These are phyloP conservation scores for Fusarium beomiforme DNA, from an alignment of 2,329 filamentous ascomycete species.

Conservation along the genomic window DNA sequence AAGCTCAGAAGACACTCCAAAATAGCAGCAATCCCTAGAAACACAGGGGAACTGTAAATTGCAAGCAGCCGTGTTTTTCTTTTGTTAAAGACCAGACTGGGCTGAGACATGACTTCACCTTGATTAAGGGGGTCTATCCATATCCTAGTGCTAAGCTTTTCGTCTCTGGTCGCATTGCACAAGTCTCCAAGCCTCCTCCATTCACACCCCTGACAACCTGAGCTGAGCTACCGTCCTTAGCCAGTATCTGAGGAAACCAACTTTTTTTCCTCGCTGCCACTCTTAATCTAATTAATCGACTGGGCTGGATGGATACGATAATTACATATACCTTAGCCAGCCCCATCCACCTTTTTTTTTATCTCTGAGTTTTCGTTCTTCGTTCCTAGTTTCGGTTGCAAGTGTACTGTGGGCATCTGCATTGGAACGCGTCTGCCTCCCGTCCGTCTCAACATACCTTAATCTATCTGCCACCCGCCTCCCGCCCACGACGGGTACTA, in stretches of 20 bases:
- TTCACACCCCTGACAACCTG: conserved; percentile 28
- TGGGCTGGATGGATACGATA: not conserved
- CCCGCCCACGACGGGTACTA: conserved; percentile 13
- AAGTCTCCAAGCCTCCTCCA: conserved; percentile 12
- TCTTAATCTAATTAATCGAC: not conserved
- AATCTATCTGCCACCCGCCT: conserved; percentile 37
- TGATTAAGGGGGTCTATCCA: conserved; percentile 30
- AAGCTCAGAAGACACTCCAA: not conserved
- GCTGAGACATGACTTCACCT: conserved; percentile 46
- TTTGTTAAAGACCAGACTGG: not conserved
- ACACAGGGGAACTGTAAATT: not conserved
- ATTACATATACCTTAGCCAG: conserved; percentile 37
- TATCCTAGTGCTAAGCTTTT: conserved; percentile 30
- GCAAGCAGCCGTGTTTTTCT: not conserved
- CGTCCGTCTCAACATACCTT: conserved; percentile 17
- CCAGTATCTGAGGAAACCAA: conserved; percentile 28
- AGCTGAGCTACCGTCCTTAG: conserved; percentile 25
- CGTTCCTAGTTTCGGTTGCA: not conserved
- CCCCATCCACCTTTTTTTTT: not conserved
- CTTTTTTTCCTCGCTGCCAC: conserved; percentile 10
- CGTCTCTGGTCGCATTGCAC: conserved; percentile 2
- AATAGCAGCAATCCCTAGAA: not conserved
- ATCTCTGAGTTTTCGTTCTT: conserved; percentile 8
- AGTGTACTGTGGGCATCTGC: not conserved
- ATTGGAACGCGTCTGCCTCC: conserved; percentile 22